A percentile compares a stretch with the other conserved stretches of the same genome.
These are phyloP conservation scores for Chlorella sp. DNA, from an alignment of 139 green algal species.

Conservation along the genomic window DNA sequence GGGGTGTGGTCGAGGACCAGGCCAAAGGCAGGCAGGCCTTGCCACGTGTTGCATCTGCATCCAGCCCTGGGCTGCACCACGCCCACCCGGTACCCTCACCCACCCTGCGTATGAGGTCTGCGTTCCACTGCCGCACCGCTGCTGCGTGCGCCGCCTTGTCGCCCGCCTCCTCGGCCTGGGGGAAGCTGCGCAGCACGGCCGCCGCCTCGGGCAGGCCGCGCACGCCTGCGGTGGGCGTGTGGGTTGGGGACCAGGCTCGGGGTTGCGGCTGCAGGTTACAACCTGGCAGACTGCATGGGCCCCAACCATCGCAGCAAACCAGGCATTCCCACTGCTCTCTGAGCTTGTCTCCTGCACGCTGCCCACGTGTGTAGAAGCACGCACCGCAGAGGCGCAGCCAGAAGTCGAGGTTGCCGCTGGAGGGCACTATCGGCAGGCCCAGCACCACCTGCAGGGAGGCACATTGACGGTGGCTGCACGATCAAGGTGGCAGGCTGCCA, in stretches of 20 bases:
- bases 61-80: neutral
- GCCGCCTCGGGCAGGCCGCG: slow-evolving; percentile 24
- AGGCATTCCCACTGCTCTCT: too few relatives aligned
- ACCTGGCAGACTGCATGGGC: too few relatives aligned
- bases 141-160: slow-evolving; percentile 8
- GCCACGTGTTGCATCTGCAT: neutral
- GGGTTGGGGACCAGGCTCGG: too few relatives aligned
- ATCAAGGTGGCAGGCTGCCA: neutral
- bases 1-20: neutral
- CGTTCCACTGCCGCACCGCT: slow-evolving; percentile 38
- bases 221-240: neutral
- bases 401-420: slow-evolving; percentile 65
- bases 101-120: slow-evolving; percentile 43
- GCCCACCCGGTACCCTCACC: neutral
- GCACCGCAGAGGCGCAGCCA: slow-evolving; percentile 64
- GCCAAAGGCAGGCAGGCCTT: neutral
- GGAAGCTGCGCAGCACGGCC: slow-evolving; percentile 40
- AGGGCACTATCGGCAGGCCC: slow-evolving; percentile 67
- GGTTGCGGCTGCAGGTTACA: too few relatives aligned
- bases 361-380: too few relatives aligned
- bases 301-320: too few relatives aligned
- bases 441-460: slow-evolving; percentile 51
- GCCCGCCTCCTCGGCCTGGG: neutral
- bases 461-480: neutral
- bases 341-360: too few relatives aligned